Base-by-base conservation (phyloP, 1,284 basidiomycete species). In the Fomitopsis schrenkii region DNA sequence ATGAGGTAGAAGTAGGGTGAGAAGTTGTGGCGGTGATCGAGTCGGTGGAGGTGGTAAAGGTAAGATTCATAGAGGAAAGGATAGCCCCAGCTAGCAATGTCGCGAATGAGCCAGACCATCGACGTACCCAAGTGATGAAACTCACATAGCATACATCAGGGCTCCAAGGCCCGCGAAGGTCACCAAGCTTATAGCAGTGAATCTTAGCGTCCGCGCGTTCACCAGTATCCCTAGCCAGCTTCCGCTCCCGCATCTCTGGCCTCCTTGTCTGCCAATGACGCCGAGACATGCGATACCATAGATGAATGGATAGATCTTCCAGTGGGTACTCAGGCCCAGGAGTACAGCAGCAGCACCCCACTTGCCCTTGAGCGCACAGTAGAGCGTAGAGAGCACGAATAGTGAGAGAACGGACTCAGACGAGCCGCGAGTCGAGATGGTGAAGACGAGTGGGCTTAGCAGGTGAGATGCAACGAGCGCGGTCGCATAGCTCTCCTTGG, bases 11-110 rank as follows among this genome's bases (percentile, higher is more conserved):
- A 99, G 78, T 98, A 98, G 0, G 95, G 93, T 15, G 94, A 95
- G 76, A 99, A 99, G 75, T 99, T 99, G 78, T 99, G 97, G 58
- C 96, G 88, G 71, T 98, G 95, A 75, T 99, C 97, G 28, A 93
- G 85, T 40, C 97, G 86, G 63, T 89, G 84, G 3, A 96, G 77
- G 70, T 99, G 97, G 75, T 99, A 98, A 17, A 98, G 80, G 75
- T 95, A 98, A 0, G 97, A 91, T 73, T 98, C 90, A 62, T 93
- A 83, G 30, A 99, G 77, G 78, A 98, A 98, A 0, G 95, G 90
- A 66, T 90, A 81, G 5, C 97, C 97, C 95, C 96, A 98, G 63
- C 94, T 97, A 62, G 60, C 41, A 62, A 54, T 8, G 10, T 19
- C 9, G 5, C 22, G 36, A 50, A 26, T n/a, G 22, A 55, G 19